A percentile compares a stretch with the other conserved stretches of the same genome.
These are phyloP conservation scores for Neurospora sp. DNA, from an alignment of 495 filamentous ascomycete genomes.

Conservation along the genomic window DNA sequence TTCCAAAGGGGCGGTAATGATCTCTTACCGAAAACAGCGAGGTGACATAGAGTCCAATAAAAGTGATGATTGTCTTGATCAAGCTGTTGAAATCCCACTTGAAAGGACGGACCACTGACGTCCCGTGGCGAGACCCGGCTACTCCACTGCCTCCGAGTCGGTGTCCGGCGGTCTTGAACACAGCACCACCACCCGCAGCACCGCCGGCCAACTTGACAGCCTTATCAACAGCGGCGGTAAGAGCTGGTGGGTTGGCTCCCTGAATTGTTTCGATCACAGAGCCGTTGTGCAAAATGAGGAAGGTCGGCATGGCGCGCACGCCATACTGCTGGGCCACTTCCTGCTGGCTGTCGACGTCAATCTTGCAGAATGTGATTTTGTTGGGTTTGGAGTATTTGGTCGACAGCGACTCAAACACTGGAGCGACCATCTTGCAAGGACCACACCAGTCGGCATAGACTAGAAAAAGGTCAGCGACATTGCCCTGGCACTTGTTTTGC, in stretches of 20 bases:
- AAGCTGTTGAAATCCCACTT: conserved; percentile 34
- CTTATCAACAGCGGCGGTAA: conserved; percentile 67
- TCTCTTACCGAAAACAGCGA: conserved; percentile 44
- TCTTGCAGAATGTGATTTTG: conserved; percentile 50
- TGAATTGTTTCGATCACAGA: conserved; percentile 60
- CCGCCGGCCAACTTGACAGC: conserved; percentile 50
- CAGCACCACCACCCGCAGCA: conserved; percentile 32
- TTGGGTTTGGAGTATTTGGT: conserved; percentile 41
- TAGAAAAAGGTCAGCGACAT: conserved; percentile 15
- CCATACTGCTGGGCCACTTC: conserved; percentile 45
- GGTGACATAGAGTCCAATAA: conserved; percentile 51
- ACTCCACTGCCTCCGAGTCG: conserved; percentile 21
- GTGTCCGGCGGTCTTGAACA: conserved; percentile 31
- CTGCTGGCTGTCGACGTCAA: conserved; percentile 49
- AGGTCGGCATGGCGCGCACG: conserved; percentile 68
- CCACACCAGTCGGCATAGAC: conserved; percentile 64
- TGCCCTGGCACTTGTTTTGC: not conserved
- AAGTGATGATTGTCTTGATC: conserved; percentile 38
- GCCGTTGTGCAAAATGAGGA: conserved; percentile 76
- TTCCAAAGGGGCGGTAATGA: not conserved
- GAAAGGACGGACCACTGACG: conserved; percentile 20
- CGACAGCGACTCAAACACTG: conserved; percentile 51
- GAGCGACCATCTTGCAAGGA: conserved; percentile 60
- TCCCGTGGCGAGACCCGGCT: conserved; percentile 11
- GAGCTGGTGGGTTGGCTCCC: conserved; percentile 66